These are phyloP conservation scores for Echria macrotheca DNA, from an alignment of 495 filamentous ascomycete genomes.

Conservation along the genomic window DNA sequence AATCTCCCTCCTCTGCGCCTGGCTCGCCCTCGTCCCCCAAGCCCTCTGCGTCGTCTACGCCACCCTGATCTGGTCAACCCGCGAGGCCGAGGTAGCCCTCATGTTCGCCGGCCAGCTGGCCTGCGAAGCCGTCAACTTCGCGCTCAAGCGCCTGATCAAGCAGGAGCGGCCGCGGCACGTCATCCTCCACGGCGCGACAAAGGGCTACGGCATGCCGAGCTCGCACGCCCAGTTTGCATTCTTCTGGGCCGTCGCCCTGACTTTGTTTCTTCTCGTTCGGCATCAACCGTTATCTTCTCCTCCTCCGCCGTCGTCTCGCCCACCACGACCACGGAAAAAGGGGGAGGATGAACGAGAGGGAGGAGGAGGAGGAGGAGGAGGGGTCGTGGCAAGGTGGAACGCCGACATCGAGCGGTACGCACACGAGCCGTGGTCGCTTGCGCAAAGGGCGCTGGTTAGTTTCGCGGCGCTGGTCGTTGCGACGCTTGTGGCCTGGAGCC, in stretches of 20 bases:
- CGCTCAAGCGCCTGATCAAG: conserved; percentile 82
- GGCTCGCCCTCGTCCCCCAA: conserved; percentile 89
- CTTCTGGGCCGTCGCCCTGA: conserved; percentile 79
- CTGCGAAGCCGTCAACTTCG: conserved; percentile 91
- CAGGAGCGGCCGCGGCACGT: conserved; percentile 78
- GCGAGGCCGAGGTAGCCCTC: conserved; percentile 82
- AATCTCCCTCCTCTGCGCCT: conserved; percentile 81
- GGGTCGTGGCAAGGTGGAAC: neutral
- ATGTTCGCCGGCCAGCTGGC: conserved; percentile 90
- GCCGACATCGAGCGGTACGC: conserved; percentile 28
- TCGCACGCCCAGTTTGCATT: conserved; percentile 92
- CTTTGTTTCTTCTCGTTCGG: conserved; percentile 74
- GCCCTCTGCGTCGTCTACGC: conserved; percentile 83
- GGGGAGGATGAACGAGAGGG: neutral
- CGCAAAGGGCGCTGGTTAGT: conserved; percentile 54
- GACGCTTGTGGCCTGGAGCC: conserved; percentile 65
- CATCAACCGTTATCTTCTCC: no score
- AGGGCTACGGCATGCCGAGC: conserved; percentile 98
- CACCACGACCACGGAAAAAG: neutral
- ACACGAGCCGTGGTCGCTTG: conserved; percentile 49
- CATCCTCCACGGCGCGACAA: conserved; percentile 64
- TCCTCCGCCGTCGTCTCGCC: no score
- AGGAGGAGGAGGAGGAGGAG: no score
- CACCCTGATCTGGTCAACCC: conserved; percentile 81
- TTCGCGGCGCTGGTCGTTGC: conserved; percentile 54